Conservation (phyloP, 148 eudicot genomes). For the Silene latifolia region DNA sequence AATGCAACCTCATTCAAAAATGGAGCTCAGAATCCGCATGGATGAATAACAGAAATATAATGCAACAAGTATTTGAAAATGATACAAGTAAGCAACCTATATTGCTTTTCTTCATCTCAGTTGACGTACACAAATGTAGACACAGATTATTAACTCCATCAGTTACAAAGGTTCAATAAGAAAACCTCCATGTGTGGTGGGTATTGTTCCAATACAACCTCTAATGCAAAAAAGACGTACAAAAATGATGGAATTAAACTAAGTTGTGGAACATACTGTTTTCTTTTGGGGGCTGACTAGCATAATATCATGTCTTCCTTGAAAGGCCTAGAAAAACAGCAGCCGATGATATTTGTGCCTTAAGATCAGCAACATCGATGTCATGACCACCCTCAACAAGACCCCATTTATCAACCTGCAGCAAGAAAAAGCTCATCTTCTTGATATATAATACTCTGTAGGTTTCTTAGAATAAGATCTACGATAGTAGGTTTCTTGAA, state of each 20-base stretch:
- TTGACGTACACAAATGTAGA: not conserved
- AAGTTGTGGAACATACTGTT: conserved; percentile 5
- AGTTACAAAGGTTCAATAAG: conserved; percentile 4
- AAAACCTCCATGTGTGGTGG: conserved; percentile 4
- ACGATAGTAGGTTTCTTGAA: conserved; percentile 1
- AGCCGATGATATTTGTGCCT: conserved; percentile 79
- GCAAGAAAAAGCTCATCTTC: not conserved
- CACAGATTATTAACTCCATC: conserved; percentile 12
- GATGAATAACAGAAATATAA: not conserved
- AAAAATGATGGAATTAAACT: not conserved
- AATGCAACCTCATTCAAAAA: not conserved
- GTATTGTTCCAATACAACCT: not conserved
- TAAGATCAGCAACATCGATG: conserved; percentile 86
- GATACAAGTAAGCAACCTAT: not conserved
- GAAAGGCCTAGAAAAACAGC: conserved; percentile 81
- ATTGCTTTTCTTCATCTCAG: not conserved
- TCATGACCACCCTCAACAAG: conserved; percentile 99
- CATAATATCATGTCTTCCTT: conserved; percentile 35
- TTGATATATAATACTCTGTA: not conserved
- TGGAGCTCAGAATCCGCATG: not conserved
- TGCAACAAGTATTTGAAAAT: not conserved
- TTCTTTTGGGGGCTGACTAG: not conserved
- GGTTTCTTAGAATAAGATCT: not conserved
- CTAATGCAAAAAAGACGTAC: not conserved
- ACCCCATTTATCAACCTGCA: conserved; percentile 88